Evolutionary conservation across 306 rosid genomes (phyloP), one percentile per base, ranked within the genome.

Genomic region (Cicer judaicum): DNA sequence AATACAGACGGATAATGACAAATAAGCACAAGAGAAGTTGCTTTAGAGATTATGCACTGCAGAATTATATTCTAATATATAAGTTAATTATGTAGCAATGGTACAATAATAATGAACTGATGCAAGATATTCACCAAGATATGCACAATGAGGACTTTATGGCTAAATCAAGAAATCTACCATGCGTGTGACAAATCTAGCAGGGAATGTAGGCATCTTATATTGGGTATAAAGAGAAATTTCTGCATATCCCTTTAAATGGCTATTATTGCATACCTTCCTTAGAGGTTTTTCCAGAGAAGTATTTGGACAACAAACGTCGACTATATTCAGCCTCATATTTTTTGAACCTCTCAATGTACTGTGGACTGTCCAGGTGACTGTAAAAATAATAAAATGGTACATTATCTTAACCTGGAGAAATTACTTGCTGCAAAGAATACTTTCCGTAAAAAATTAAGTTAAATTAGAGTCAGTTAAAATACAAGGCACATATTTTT

Each of bases 281-380:
- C 73, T 10, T 42, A 48, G 48, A 16, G 50, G 38, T 34, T 72
- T 82, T 85, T n/a, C 68, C 48, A 12, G 89, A 82, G 84, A 85
- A 85, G 73, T 82, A 85, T 71, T 85, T 85, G 36, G 73, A 72
- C 36, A 82, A 12, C 82, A 85, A 39, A 19, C 89, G 86, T 11
- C 36, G 41, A 24, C 75, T 42, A 57, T 82, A 85, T 43, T 82
- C 89, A n/a, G 73, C 61, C 36, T 79, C 82, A 76, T 82, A 76
- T 55, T 76, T 85, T 69, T 65, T 76, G 73, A 85, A 79, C 38
- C 89, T 82, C 67, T 76, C 84, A 63, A 76, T 68, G 78, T 57
- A 82, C 39, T 76, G 78, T 6, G 72, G 40, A 68, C 86, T 76
- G 56, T 82, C 86, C 80, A 85, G 72, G 60, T 85, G 80, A 79